Conservation (phyloP, 495 filamentous ascomycete species). For the Talaromyces ruber region DNA sequence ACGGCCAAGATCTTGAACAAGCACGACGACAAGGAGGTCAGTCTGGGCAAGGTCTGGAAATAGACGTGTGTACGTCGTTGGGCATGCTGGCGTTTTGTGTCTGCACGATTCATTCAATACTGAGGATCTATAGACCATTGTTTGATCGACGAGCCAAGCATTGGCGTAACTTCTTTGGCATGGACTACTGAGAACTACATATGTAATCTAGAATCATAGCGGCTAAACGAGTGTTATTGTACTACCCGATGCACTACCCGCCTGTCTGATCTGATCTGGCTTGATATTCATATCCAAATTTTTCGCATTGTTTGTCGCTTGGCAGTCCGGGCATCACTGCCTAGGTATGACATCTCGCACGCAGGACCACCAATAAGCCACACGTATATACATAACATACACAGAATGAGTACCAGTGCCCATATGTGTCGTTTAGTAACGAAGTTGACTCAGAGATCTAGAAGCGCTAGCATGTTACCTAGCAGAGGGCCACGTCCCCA, state of each 20-base stretch:
- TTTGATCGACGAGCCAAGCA: slow-evolving; percentile 1
- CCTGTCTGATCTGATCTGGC: neutral
- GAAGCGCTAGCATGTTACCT: neutral
- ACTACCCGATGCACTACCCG: neutral
- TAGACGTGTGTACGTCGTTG: slow-evolving; percentile 29
- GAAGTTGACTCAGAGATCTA: neutral
- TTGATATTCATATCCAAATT: neutral
- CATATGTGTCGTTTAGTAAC: too few species aligned
- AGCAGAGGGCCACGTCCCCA: neutral
- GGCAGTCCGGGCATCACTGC: neutral
- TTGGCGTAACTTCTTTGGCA: neutral
- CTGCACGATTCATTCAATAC: neutral
- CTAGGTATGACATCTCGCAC: too few species aligned
- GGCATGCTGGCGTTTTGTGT: neutral
- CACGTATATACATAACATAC: too few species aligned
- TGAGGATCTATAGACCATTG: neutral
- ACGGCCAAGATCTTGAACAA: slow-evolving; percentile 99
- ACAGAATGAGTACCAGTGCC: too few species aligned
- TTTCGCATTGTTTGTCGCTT: neutral
- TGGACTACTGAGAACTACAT: neutral
- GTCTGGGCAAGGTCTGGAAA: slow-evolving; percentile 88
- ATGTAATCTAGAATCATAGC: slow-evolving; percentile 1
- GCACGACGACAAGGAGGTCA: slow-evolving; percentile 96
- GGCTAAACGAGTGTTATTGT: neutral
- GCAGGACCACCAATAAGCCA: too few species aligned